Percentiles rank a stretch among this genome's conserved stretches.
Evolutionary conservation across 306 rosid species (phyloP).

Genomic region (Gastrolobium villosum): DNA sequence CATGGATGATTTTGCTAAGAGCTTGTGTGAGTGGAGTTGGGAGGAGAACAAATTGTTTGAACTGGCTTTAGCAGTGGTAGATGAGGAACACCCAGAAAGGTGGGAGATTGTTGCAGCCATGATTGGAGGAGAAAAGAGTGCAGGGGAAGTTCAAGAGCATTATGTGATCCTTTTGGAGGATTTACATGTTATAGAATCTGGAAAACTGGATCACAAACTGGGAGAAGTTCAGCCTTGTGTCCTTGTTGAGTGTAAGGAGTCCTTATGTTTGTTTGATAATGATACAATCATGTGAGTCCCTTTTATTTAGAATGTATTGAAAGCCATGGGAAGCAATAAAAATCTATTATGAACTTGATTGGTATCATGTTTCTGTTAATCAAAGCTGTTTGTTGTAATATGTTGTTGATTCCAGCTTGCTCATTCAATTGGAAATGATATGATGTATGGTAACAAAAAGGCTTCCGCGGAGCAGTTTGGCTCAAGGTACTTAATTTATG

Average conservation of each 20-base stretch:
- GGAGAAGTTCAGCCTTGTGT: conserved; percentile 49
- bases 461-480: conserved; percentile 8
- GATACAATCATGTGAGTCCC: conserved; percentile 38
- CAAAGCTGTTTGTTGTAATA: conserved; percentile 13
- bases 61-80: conserved; percentile 78
- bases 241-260: conserved; percentile 48
- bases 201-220: conserved; percentile 63
- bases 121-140: conserved; percentile 79
- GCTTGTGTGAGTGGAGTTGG: conserved; percentile 78
- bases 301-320: conserved; percentile 2
- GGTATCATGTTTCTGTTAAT: conserved; percentile 23
- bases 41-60: conserved; percentile 89
- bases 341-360: background rate
- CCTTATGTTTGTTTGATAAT: conserved; percentile 52
- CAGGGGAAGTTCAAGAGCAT: conserved; percentile 74
- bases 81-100: conserved; percentile 73
- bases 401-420: conserved; percentile 31
- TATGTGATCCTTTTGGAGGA: conserved; percentile 78
- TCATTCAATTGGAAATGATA: conserved; percentile 27
- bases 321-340: conserved; percentile 1
- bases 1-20: conserved; percentile 52
- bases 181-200: conserved; percentile 75
- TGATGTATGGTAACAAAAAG: conserved; percentile 2
- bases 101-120: conserved; percentile 77
- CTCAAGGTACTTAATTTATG: conserved; percentile 25